Base-by-base conservation (phyloP, 2,329 filamentous ascomycete genomes). In the Paracamarosporium sp. region DNA sequence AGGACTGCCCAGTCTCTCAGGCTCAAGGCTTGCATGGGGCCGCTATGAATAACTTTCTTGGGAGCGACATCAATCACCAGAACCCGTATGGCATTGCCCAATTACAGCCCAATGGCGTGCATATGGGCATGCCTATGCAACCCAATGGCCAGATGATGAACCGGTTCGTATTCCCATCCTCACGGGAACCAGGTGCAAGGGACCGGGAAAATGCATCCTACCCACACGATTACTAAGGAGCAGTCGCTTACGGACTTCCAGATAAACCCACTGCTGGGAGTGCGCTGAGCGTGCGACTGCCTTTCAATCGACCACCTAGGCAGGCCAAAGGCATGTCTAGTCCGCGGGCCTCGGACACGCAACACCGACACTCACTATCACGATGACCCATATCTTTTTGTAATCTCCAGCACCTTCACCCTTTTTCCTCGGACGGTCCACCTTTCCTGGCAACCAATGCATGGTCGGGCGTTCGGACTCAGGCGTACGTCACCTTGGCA, bases 1-100 rank as follows among this genome's bases (percentile, higher is more conserved):
- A 98, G 75, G 94, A 98, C 75, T 98, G 95, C 67, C 92, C 94
- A 0, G 90, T 98, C 7, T 93, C 93, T 3, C 91, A 96, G 74
- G 89, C 92, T 44, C 93, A 97, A 76, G 90, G 90, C 3, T 81
- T 95, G 33, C 78, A 77, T 28, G 79, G 80, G 35, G 74, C 80
- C 69, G 78, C 78, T 12, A 82, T 83, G 78, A 80, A 81, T 62
- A 78, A 78, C 63, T 81, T 83, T 67, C 79, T 81, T 27, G 80
- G 80, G 38, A 73, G 74, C 55, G 78, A 80, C 53, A 70, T 76
- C 35, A 78, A 79, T 55, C 76, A 79, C 50, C 76, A 78, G 45
- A 81, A 82, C 48, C 80, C 80, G 1, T 82, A 82, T 59, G 80
- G 80, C 43, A 82, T 83, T 71, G 78, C 76, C n/a, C 73, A 74